These are phyloP conservation scores for Botrytis fragariae DNA, from an alignment of 2,329 filamentous ascomycete genomes.

Conservation along the genomic window DNA sequence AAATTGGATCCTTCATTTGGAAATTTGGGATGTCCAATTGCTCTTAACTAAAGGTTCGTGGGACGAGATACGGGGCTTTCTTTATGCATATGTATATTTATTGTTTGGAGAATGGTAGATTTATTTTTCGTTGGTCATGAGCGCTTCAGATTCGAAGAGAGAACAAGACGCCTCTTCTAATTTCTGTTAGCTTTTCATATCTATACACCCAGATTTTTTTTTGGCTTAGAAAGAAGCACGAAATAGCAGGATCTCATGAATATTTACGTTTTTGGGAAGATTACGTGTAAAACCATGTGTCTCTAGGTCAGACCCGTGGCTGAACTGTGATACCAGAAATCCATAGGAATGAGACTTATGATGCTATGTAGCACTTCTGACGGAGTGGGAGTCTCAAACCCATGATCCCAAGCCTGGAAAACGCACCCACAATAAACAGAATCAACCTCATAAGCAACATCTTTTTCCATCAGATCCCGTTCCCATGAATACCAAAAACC, in stretches of 20 bases:
- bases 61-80: neutral
- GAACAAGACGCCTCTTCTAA: neutral
- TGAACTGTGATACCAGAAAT: neutral
- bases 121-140: too few species aligned
- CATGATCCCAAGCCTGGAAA: neutral
- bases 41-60: neutral
- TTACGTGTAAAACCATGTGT: rapidly evolving
- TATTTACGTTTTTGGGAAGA: neutral
- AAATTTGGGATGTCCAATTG: slow-evolving; percentile 11
- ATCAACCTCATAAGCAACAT: neutral
- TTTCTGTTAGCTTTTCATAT: neutral
- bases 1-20: neutral
- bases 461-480: too few species aligned
- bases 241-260: neutral
- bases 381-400: neutral
- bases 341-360: neutral
- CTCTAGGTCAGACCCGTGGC: too few species aligned
- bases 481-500: too few species aligned
- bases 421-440: rapidly evolving
- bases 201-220: neutral
- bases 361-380: neutral
- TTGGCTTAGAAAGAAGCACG: neutral
- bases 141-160: neutral
- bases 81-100: neutral
- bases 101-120: neutral